Conservation (phyloP, 192 early-diverging fungal species). For the Backusella mclennaniae region DNA sequence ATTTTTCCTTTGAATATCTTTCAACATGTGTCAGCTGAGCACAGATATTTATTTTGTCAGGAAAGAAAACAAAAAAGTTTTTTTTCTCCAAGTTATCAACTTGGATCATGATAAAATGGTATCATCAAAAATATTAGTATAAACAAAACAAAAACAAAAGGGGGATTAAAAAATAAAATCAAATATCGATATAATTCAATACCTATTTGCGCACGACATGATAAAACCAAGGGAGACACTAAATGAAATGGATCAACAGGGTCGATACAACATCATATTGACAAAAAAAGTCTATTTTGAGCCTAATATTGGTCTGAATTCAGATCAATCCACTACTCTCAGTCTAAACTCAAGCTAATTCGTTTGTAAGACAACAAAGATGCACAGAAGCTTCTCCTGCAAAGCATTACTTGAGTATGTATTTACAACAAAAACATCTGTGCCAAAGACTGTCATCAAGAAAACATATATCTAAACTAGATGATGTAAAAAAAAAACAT, state of each 20-base stretch:
- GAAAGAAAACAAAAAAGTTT: not conserved
- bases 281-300: not conserved
- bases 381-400: not conserved
- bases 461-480: too few species aligned
- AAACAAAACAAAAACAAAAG: not conserved
- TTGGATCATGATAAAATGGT: not conserved
- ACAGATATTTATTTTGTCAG: too few species aligned
- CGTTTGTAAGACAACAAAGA: not conserved
- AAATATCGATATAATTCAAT: too few species aligned
- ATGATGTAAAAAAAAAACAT: not conserved
- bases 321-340: not conserved
- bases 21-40: too few species aligned
- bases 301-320: not conserved
- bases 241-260: not conserved
- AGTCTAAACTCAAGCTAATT: not conserved
- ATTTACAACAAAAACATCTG: too few species aligned
- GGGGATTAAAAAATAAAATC: not conserved
- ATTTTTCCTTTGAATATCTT: not conserved
- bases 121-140: not conserved
- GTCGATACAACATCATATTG: not conserved
- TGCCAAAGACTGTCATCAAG: too few species aligned
- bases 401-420: too few species aligned
- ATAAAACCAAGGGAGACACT: not conserved
- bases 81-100: not conserved
- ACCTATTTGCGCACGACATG: not conserved